Conservation (phyloP, 2,329 filamentous ascomycete species). For the Aspergillus bombycis region DNA sequence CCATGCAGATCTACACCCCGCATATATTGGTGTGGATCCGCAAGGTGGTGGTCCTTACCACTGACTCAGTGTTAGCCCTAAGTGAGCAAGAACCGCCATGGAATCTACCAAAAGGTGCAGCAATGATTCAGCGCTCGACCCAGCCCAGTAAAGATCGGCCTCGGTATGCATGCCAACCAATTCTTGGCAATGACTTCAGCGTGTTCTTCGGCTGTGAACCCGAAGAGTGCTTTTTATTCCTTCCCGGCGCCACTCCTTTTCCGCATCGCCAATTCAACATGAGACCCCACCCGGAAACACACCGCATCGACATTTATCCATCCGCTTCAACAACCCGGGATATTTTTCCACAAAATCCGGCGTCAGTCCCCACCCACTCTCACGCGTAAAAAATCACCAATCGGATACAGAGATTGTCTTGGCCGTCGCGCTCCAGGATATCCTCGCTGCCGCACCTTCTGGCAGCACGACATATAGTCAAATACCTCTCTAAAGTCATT, state of each 20-base stretch:
- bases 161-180: not conserved
- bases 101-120: not conserved
- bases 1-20: not conserved
- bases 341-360: constrained; percentile 18
- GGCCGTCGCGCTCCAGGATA: constrained; percentile 14
- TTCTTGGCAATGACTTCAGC: not conserved
- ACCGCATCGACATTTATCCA: constrained; percentile 13
- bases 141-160: not conserved
- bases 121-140: not conserved
- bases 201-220: not conserved
- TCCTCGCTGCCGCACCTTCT: constrained; percentile 16
- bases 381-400: constrained; percentile 11
- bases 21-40: not conserved
- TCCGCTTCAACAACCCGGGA: constrained; percentile 12
- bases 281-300: not conserved
- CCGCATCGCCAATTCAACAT: not conserved
- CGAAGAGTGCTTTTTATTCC: not conserved
- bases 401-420: constrained; percentile 9
- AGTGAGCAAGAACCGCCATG: not conserved
- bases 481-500: constrained; percentile 8
- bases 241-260: not conserved
- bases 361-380: constrained; percentile 18
- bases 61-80: not conserved
- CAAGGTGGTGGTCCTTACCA: not conserved
- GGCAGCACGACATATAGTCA: constrained; percentile 9